Evolutionary conservation across 164 flowering plant genomes (phyloP).

Genomic region (Dillenia suffruticosa): DNA sequence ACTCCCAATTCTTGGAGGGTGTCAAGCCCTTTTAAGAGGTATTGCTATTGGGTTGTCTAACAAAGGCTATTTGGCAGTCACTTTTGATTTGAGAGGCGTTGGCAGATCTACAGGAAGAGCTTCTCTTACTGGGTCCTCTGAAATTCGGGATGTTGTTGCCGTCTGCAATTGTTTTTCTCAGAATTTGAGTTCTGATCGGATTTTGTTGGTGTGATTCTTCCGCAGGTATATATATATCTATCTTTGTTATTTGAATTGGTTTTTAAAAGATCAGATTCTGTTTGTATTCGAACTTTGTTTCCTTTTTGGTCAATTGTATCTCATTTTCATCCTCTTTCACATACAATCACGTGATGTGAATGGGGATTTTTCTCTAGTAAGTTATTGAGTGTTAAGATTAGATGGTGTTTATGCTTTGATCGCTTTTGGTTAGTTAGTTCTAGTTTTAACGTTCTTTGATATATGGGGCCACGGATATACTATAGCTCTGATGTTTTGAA

Average conservation of each 20-base stretch:
- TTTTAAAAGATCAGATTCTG: background rate
- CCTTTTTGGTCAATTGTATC: no score
- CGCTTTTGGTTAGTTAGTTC: no score
- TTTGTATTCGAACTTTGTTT: no score
- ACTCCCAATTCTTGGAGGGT: slow-evolving; percentile 82
- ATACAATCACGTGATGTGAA: no score
- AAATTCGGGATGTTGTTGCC: slow-evolving; percentile 56
- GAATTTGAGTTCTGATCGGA: slow-evolving; percentile 22
- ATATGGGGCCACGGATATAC: no score
- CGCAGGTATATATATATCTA: slow-evolving; percentile 45
- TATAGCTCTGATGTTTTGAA: no score
- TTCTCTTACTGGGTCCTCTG: slow-evolving; percentile 76
- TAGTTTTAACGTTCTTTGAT: no score
- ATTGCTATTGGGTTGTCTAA: slow-evolving; percentile 69
- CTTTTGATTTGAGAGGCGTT: slow-evolving; percentile 84
- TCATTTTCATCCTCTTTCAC: no score
- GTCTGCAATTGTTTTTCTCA: slow-evolving; percentile 17
- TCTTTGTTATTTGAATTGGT: background rate
- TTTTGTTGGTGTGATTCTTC: slow-evolving; percentile 78
- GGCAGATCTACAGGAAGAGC: slow-evolving; percentile 82
- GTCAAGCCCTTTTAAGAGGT: slow-evolving; percentile 74
- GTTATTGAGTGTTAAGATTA: no score
- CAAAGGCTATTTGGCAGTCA: slow-evolving; percentile 53
- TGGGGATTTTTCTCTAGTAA: no score
- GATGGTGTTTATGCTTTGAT: no score